phyloP scores from a whole-genome alignment of 2,329 filamentous ascomycete species.

The Trichoderma aggressivum region DNA sequence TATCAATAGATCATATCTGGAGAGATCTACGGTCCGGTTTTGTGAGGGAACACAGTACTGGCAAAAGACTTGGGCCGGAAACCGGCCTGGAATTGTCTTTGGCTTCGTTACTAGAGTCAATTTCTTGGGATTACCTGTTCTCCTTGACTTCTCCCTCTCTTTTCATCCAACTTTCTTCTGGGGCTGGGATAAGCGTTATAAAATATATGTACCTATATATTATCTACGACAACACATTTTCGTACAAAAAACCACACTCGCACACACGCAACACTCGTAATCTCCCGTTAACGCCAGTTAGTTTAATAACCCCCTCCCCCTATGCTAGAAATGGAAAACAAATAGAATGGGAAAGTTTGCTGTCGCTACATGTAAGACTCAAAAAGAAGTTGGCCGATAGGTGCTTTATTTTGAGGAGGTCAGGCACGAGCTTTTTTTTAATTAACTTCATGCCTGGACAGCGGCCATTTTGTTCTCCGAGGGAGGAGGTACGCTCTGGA shows the following conservation, averaged over 20 bases:
- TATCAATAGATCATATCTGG: too few relatives aligned
- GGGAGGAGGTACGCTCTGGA: slow-evolving; percentile 40
- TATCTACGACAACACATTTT: slow-evolving; percentile 21
- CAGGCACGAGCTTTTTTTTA: background rate
- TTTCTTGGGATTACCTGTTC: slow-evolving; percentile 22
- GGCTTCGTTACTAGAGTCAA: background rate
- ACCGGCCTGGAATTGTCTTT: background rate
- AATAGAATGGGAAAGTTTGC: slow-evolving; percentile 22
- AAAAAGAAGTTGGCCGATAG: slow-evolving; percentile 16
- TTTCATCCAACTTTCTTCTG: background rate
- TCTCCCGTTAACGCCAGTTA: slow-evolving; percentile 1
- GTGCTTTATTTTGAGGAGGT: background rate
- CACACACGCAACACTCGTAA: slow-evolving; percentile 18
- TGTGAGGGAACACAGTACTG: too few relatives aligned
- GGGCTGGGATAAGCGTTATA: background rate
- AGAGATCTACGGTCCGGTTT: too few relatives aligned
- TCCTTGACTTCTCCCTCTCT: background rate
- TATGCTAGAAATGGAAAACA: slow-evolving; percentile 36
- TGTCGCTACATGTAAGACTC: slow-evolving; percentile 12
- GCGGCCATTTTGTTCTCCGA: slow-evolving; percentile 33
- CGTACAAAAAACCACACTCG: slow-evolving; percentile 33
- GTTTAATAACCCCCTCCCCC: slow-evolving; percentile 20
- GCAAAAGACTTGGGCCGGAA: too few relatives aligned
- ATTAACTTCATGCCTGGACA: slow-evolving; percentile 25
- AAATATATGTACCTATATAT: slow-evolving; percentile 21